Percentiles rank a stretch among this genome's conserved stretches.
phyloP scores from a whole-genome alignment of 176 grass and related monocot genomes.

The Lolium multiflorum region DNA sequence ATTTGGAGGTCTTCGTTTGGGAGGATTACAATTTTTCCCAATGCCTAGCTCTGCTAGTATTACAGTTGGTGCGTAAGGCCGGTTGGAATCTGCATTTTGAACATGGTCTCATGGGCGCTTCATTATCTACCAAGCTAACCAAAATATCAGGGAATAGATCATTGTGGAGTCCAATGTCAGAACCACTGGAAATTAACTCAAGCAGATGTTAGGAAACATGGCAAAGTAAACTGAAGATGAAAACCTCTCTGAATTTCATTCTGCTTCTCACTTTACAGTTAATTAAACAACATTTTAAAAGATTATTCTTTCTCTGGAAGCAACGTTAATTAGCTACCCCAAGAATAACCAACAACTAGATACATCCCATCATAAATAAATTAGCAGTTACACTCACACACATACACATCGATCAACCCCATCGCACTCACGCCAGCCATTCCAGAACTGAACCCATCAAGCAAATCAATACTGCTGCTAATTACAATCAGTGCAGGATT shows the following conservation, averaged over 20 bases:
- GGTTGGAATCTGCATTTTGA: no score
- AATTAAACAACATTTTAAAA: not conserved
- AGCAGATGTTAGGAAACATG: not conserved
- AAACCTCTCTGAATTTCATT: not conserved
- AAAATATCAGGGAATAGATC: no score
- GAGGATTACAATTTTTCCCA: no score
- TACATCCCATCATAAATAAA: not conserved
- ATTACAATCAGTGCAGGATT: conserved; percentile 41
- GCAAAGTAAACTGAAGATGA: not conserved
- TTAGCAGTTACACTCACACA: not conserved
- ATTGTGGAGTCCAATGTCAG: no score
- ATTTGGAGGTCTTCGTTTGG: no score
- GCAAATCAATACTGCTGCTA: not conserved
- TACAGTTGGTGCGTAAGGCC: no score
- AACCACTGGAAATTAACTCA: no score
- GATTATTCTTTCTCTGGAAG: not conserved
- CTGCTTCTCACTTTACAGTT: not conserved
- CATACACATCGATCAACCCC: not conserved
- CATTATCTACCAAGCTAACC: no score
- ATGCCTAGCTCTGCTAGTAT: no score
- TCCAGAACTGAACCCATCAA: not conserved
- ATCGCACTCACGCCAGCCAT: not conserved
- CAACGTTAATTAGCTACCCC: not conserved
- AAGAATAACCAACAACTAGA: conserved; percentile 7
- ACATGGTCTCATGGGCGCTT: no score